phyloP scores from a whole-genome alignment of 2,329 filamentous ascomycete genomes.

The Claviceps arundinis region DNA sequence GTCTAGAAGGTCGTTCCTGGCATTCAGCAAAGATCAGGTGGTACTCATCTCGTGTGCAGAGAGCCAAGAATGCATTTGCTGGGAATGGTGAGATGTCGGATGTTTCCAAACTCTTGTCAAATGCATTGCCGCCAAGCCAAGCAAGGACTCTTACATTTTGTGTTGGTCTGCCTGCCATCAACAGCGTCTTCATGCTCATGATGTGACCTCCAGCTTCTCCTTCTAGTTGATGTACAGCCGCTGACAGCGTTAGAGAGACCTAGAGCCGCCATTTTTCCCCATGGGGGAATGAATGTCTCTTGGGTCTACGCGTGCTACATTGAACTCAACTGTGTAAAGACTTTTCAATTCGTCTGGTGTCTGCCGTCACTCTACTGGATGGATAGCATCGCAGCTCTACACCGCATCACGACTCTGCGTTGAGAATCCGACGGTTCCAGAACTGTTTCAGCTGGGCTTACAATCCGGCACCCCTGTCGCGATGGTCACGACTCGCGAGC shows the following conservation, averaged over 20 bases:
- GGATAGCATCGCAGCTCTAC: neutral
- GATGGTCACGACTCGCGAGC: neutral
- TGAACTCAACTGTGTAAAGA: neutral
- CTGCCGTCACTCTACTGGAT: neutral
- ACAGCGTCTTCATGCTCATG: neutral
- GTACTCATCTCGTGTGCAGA: slow-evolving; percentile 2
- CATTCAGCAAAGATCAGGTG: slow-evolving; percentile 4
- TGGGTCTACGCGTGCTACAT: neutral
- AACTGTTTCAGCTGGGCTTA: neutral
- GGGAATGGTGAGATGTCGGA: neutral
- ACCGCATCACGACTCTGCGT: neutral
- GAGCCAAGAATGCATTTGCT: neutral
- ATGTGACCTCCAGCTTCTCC: neutral
- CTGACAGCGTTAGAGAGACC: neutral
- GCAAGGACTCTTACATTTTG: neutral
- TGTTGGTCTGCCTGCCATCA: neutral
- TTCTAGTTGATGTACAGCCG: neutral
- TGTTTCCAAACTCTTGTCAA: neutral
- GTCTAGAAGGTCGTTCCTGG: neutral
- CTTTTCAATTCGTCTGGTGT: neutral
- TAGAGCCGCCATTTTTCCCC: neutral
- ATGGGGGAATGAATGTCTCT: neutral
- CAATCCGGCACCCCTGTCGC: neutral
- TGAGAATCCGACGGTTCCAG: neutral
- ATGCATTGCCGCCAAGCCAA: neutral